Percentiles rank a stretch among this genome's conserved stretches.
phyloP scores from a whole-genome alignment of 2,329 filamentous ascomycete genomes.

The Curvularia sp. region DNA sequence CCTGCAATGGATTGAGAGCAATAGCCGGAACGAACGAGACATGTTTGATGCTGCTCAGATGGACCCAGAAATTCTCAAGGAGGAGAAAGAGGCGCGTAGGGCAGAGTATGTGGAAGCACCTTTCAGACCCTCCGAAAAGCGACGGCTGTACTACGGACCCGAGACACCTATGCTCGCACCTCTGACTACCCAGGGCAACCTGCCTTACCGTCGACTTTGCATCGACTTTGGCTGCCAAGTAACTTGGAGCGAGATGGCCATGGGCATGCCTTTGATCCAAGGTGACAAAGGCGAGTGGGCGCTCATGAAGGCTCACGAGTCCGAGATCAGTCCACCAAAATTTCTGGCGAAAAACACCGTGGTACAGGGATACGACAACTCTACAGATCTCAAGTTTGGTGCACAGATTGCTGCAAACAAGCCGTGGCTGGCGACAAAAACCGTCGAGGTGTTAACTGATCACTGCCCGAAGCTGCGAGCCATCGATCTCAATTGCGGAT shows the following conservation, averaged over 20 bases:
- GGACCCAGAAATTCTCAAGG: constrained; percentile 40
- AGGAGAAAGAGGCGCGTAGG: constrained; percentile 68
- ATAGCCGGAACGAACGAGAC: constrained; percentile 53
- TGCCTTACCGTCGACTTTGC: constrained; percentile 91
- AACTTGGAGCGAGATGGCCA: constrained; percentile 98
- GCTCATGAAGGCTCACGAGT: constrained; percentile 88
- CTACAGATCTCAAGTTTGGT: constrained; percentile 84
- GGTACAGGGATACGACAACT: constrained; percentile 80
- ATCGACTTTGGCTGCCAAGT: constrained; percentile 87
- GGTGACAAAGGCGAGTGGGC: constrained; percentile 94
- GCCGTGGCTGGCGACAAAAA: constrained; percentile 87
- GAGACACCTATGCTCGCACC: constrained; percentile 95
- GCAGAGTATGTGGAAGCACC: constrained; percentile 86
- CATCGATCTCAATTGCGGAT: constrained; percentile 96
- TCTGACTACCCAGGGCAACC: constrained; percentile 93
- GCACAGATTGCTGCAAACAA: constrained; percentile 93
- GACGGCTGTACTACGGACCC: constrained; percentile 88
- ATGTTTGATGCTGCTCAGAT: constrained; percentile 46
- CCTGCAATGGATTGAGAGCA: constrained; percentile 76
- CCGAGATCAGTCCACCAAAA: constrained; percentile 75
- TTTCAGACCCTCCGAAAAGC: constrained; percentile 89
- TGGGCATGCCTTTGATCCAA: constrained; percentile 87
- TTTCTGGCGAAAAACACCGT: constrained; percentile 65
- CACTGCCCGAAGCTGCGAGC: constrained; percentile 84
- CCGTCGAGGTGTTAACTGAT: constrained; percentile 78